phyloP scores from a whole-genome alignment of 495 filamentous ascomycete genomes.

The Xylaria cubensis region DNA sequence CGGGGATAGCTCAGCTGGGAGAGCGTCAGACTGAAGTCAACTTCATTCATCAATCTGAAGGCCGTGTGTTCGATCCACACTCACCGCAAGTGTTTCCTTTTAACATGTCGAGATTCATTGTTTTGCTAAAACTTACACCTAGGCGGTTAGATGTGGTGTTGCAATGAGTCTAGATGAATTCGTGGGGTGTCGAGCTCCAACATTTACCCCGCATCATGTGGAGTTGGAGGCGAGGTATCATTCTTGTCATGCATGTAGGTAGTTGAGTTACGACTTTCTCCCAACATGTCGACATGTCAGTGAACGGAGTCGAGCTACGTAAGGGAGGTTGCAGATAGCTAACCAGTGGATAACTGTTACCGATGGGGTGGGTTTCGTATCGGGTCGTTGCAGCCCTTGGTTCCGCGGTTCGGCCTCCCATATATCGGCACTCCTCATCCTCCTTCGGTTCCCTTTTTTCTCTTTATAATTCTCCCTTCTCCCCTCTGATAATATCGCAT shows the following conservation, averaged over 20 bases:
- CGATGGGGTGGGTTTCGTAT: slow-evolving; percentile 17
- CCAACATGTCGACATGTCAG: background rate
- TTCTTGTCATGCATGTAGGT: background rate
- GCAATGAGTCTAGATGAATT: no score
- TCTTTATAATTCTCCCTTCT: background rate
- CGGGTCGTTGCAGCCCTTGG: background rate
- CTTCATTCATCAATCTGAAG: no score
- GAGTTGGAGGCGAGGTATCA: background rate
- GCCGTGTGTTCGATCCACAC: no score
- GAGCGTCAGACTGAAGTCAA: no score
- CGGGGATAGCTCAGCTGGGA: no score
- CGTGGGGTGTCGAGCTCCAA: background rate
- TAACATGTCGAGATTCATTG: no score
- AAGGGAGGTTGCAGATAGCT: background rate
- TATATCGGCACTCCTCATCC: background rate
- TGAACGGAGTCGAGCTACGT: background rate
- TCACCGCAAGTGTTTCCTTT: no score
- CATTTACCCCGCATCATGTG: slow-evolving; percentile 20
- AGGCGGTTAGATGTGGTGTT: no score
- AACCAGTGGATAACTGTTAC: background rate
- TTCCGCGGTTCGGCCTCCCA: slow-evolving; percentile 16
- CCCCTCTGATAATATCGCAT: background rate
- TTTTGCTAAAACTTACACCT: no score
- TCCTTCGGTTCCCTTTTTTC: background rate
- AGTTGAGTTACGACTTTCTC: background rate